phyloP scores from a whole-genome alignment of 129 eudicot genomes.

The Tagetes erecta region DNA sequence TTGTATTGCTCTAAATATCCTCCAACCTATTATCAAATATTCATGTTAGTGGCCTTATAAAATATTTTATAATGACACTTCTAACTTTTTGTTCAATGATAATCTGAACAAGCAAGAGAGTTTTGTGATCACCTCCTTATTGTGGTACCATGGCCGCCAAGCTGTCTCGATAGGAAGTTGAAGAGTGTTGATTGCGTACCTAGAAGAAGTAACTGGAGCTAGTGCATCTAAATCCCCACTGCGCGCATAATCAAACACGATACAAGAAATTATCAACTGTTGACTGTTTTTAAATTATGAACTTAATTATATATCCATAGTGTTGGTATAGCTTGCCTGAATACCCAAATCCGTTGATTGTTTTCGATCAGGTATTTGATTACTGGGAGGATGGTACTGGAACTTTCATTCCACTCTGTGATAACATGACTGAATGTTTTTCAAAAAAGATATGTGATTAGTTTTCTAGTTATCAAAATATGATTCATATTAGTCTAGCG shows the following conservation, averaged over 20 bases:
- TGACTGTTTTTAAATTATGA: too few species aligned
- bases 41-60: neutral
- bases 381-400: constrained; percentile 28
- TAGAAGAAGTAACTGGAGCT: constrained; percentile 51
- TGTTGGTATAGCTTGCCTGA: too few species aligned
- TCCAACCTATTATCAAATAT: constrained; percentile 39
- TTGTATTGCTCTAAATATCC: constrained; percentile 48
- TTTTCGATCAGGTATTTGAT: too few species aligned
- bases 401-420: constrained; percentile 36
- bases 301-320: neutral
- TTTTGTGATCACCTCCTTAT: constrained; percentile 41
- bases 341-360: too few species aligned
- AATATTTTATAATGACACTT: too few species aligned
- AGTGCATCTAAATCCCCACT: constrained; percentile 54
- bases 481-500: neutral
- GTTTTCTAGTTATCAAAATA: neutral
- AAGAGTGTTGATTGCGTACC: constrained; percentile 44
- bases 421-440: constrained; percentile 29
- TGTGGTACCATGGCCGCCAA: constrained; percentile 59
- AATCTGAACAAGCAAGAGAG: constrained; percentile 12
- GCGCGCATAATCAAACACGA: constrained; percentile 15
- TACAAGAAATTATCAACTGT: too few species aligned
- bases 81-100: neutral
- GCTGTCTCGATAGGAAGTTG: constrained; percentile 41
- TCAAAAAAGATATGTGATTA: neutral